Conservation (phyloP, 208 protist genomes). For the Leishmania guyanensis region DNA sequence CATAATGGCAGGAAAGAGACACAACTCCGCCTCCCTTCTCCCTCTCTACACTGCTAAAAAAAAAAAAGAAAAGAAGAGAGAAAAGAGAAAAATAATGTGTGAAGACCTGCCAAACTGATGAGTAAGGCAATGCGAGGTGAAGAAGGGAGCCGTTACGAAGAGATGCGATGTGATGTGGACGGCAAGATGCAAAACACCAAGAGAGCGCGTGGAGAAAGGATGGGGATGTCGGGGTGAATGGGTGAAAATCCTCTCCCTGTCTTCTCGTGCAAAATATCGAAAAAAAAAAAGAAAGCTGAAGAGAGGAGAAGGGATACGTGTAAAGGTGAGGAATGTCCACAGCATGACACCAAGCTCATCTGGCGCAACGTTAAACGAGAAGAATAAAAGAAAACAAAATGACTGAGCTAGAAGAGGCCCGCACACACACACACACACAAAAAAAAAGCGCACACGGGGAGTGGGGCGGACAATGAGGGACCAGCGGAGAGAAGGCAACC, state of each 20-base stretch:
- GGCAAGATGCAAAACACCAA: not conserved
- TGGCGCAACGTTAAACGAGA: not conserved
- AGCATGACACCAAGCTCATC: not conserved
- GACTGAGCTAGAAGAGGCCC: not conserved
- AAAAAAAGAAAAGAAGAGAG: not conserved
- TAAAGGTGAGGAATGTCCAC: not conserved
- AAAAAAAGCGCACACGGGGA: not conserved
- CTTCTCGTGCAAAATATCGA: not conserved
- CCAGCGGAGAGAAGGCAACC: not conserved
- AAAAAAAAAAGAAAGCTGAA: not conserved
- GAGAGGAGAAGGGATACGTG: not conserved
- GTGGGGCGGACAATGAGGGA: not conserved
- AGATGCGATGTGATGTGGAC: not conserved
- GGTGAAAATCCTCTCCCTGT: not conserved
- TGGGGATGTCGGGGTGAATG: not conserved
- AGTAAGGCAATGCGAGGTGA: not conserved
- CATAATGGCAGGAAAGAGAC: not conserved
- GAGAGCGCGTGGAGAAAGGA: not conserved
- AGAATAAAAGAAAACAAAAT: not conserved
- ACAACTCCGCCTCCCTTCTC: not conserved
- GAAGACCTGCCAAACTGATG: not conserved
- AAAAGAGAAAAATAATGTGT: not conserved
- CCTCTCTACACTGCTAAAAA: not conserved
- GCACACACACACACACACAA: not conserved
- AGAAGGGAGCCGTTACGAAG: not conserved